Conservation (phyloP, 2,329 filamentous ascomycete genomes). For the Aspergillus neoniger region DNA sequence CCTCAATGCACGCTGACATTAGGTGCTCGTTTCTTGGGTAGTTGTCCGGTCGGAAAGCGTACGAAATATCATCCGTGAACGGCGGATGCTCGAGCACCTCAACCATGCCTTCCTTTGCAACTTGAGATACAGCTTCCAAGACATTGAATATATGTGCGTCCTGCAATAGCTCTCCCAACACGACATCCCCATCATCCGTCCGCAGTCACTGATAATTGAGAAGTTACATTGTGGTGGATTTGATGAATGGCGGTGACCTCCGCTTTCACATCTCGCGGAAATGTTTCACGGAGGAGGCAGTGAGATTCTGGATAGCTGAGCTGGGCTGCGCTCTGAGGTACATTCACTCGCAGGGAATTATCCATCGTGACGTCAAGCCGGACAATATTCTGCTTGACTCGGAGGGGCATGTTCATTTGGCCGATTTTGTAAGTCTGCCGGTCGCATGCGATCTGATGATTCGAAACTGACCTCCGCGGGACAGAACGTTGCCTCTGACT, state of each 20-base stretch:
- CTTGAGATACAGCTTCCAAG: slow-evolving; percentile 97
- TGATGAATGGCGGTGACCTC: slow-evolving; percentile 96
- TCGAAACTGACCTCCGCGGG: slow-evolving; percentile 14
- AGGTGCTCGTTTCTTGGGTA: slow-evolving; percentile 44
- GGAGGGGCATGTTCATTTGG: slow-evolving; percentile 92
- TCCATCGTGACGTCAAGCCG: slow-evolving; percentile 88
- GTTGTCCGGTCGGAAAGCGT: slow-evolving; percentile 97
- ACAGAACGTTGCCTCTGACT: slow-evolving; percentile 95
- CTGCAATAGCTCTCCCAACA: not conserved
- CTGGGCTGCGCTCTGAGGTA: slow-evolving; percentile 88
- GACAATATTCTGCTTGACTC: slow-evolving; percentile 87
- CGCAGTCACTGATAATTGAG: slow-evolving; percentile 25
- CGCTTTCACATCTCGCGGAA: slow-evolving; percentile 98
- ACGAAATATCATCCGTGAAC: slow-evolving; percentile 95
- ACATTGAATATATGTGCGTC: slow-evolving; percentile 94
- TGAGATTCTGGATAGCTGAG: slow-evolving; percentile 96
- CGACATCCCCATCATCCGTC: not conserved
- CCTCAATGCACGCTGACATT: slow-evolving; percentile 15
- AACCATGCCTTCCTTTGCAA: slow-evolving; percentile 99
- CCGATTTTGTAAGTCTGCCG: slow-evolving; percentile 77
- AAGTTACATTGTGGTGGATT: slow-evolving; percentile 88
- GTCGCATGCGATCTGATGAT: not conserved
- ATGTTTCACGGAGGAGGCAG: slow-evolving; percentile 95
- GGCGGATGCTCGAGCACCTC: slow-evolving; percentile 95
- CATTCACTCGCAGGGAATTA: slow-evolving; percentile 81